These are phyloP conservation scores for Eucalyptus dawsonii DNA, from an alignment of 345 rosid species.

Conservation along the genomic window DNA sequence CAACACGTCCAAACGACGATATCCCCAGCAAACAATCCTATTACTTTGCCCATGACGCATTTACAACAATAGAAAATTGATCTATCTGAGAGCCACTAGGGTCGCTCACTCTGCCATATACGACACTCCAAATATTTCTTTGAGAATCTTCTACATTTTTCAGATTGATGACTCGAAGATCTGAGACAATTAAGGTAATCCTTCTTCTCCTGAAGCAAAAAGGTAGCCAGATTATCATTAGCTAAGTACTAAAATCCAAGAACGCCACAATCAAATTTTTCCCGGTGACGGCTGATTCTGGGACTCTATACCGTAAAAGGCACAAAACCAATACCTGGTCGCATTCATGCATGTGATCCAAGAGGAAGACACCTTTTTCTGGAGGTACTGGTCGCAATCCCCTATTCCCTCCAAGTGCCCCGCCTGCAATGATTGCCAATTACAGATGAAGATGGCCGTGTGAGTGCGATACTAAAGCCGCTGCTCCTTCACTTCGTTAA, in stretches of 20 bases:
- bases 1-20: neutral
- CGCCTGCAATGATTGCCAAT: slow-evolving; percentile 25
- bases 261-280: no score
- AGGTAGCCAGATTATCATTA: neutral
- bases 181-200: slow-evolving; percentile 75
- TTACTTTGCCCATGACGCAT: neutral
- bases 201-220: slow-evolving; percentile 59
- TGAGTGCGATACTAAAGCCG: no score
- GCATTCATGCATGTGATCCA: slow-evolving; percentile 76
- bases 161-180: slow-evolving; percentile 60
- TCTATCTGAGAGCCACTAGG: neutral
- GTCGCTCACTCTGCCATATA: slow-evolving; percentile 65
- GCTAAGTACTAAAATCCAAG: no score
- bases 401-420: slow-evolving; percentile 89
- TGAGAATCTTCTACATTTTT: slow-evolving; percentile 57
- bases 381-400: slow-evolving; percentile 87
- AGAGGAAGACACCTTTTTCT: slow-evolving; percentile 81
- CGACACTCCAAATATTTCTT: slow-evolving; percentile 80
- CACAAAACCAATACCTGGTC: slow-evolving; percentile 34
- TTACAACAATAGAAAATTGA: neutral
- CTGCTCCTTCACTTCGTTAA: no score
- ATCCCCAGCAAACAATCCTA: neutral
- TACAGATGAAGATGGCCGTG: neutral
- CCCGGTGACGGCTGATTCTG: neutral
- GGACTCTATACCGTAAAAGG: neutral